These are phyloP conservation scores for Naegleria fowleri DNA, from an alignment of 208 protist genomes.

Conservation along the genomic window DNA sequence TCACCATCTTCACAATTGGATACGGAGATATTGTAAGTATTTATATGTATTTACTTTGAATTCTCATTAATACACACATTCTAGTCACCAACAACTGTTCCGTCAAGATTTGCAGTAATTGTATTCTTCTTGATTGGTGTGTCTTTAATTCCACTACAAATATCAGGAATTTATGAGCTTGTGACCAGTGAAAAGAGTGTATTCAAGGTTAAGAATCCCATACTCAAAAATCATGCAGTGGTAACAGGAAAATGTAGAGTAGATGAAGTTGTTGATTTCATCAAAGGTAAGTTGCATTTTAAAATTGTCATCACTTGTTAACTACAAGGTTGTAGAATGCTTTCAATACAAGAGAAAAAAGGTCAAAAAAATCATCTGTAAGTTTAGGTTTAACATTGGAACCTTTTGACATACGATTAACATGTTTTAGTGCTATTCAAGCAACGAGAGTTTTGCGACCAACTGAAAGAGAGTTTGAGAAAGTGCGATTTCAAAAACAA, in stretches of 20 bases:
- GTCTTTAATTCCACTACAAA: neutral
- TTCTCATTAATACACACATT: neutral
- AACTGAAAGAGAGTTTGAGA: neutral
- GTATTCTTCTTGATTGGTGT: neutral
- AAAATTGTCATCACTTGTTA: no score
- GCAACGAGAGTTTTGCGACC: neutral
- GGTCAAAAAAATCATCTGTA: neutral
- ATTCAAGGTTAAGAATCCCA: neutral
- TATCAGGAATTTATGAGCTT: neutral
- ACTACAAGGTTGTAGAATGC: no score
- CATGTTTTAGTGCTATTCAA: neutral
- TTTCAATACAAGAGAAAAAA: neutral
- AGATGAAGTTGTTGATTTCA: neutral
- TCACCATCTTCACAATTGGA: neutral
- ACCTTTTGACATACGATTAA: neutral
- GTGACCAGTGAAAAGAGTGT: neutral
- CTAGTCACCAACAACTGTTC: neutral
- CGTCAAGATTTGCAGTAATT: neutral
- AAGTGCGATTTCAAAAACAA: neutral
- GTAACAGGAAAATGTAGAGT: neutral
- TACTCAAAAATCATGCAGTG: neutral
- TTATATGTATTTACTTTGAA: no score
- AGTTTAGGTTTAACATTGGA: neutral
- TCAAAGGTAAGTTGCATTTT: neutral
- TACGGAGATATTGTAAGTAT: constrained; percentile 5